Base-by-base conservation (phyloP, 2,329 filamentous ascomycete species). In the Pyrenophora teres region DNA sequence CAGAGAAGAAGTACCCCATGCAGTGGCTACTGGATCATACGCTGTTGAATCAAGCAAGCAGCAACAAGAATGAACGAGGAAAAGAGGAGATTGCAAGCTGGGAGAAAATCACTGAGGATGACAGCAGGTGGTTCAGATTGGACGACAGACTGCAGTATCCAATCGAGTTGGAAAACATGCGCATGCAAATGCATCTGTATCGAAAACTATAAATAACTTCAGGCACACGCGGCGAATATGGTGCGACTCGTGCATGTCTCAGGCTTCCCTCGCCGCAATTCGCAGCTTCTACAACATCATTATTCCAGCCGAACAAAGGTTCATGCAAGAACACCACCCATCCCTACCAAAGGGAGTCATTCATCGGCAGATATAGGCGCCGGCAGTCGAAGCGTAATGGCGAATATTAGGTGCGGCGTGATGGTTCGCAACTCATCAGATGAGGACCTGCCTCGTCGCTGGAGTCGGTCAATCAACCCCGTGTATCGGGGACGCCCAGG, bases 141-240 rank as follows among this genome's bases (percentile, higher is more conserved):
- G 69, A 72, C 6, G 64, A 69, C n/a, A 69, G 61, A 13, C 74
- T 97, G 59, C 78, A 80, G 35, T 97, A 97, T 75, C 88, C 92
- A 6, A 91, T 97, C 64, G 82, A 86, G 44, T 76, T 97, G 68
- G 93, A 97, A 77, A 90, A 97, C 70, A 96, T 97, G 92, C 85
- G 92, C 40, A 96, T 93, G 74, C 93, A 97, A 74, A 80, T 96
- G 63, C 92, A 97, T 77, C 70, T 97, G 13, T 97, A 96, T 46
- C 57, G 48, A 16, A 44, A 63, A 18, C 6, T 60, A 9, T 59
- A 53, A 21, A 40, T 9, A 4, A 9, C 6, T 10, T 21, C 7
- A 9, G 13, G 3, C 3, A 10, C 15, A 25, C 13, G n/a, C 10
- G 21, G n/a, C 15, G 23, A 16, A 25, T 9, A 27, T 6, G 25